Percentiles rank a stretch among this genome's conserved stretches.
phyloP scores from a whole-genome alignment of 1,139 yeast genomes.

The Nakaseomyces sp. region DNA sequence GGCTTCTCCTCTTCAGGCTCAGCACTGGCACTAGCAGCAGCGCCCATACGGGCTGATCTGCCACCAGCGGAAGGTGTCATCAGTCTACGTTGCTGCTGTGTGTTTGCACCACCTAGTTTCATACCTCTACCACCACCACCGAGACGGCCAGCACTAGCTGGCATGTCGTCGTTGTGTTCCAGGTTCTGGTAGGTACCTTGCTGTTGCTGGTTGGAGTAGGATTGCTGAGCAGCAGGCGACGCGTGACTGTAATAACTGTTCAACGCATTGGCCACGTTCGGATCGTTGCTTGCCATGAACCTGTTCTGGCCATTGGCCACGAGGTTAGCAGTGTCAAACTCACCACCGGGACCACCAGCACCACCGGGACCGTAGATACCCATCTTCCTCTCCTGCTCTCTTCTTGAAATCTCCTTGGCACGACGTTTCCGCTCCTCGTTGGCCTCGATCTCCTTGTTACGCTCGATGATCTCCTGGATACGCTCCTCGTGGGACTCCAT shows the following conservation, averaged over 20 bases:
- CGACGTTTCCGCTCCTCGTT: constrained; percentile 93
- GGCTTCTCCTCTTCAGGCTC: constrained; percentile 18
- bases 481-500: constrained; percentile 99
- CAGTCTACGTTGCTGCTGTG: constrained; percentile 12
- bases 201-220: constrained; percentile 21
- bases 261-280: constrained; percentile 29
- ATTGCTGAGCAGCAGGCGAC: constrained; percentile 32
- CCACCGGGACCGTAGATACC: constrained; percentile 20
- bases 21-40: constrained; percentile 19
- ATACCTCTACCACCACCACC: constrained; percentile 25
- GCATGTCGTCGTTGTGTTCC: constrained; percentile 4
- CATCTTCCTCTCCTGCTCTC: constrained; percentile 61
- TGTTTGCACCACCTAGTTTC: constrained; percentile 22
- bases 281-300: constrained; percentile 25
- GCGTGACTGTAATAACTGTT: constrained; percentile 33
- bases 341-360: background rate
- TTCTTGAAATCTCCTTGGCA: constrained; percentile 90
- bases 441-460: constrained; percentile 94
- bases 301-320: constrained; percentile 16
- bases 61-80: constrained; percentile 6
- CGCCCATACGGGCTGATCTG: constrained; percentile 22
- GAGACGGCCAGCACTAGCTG: background rate
- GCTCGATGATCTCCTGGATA: constrained; percentile 94
- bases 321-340: constrained; percentile 10
- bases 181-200: constrained; percentile 9